Evolutionary conservation across 2,329 filamentous ascomycete genomes (phyloP), one percentile per base, ranked within the genome.

Genomic region (Penicillium sp.): DNA sequence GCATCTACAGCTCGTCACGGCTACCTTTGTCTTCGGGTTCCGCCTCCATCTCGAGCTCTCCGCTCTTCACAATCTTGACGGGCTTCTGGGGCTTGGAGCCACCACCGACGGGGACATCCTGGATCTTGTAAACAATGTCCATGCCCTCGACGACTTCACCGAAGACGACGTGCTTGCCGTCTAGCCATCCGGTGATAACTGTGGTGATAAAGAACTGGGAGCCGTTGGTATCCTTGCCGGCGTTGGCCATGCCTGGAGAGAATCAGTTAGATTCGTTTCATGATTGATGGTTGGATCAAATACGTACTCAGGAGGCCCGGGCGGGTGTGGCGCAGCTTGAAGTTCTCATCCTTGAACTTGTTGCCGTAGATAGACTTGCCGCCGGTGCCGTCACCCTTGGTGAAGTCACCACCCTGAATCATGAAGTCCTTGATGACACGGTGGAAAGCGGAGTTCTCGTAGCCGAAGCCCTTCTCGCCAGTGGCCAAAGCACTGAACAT

Each of bases 351-450:
- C 51, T 80, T 76, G 73, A 89, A 88, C 76, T 87, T 88, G 60
- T 79, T 76, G 63, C 86, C 85, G 70, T 88, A 88, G 74, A 88
- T 88, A 58, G 84, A 87, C 78, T 87, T 87, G 64, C 86, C 86
- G 61, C 86, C 86, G 60, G 85, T 88, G 58, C 86, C 85, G 67
- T 89, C 85, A 46, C 82, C 82, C 27, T 78, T 81, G 63, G 86
- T 88, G 75, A 56, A 56, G 48, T 56, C 54, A 56, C 54, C 54
- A 56, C 85, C 86, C 75, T 88, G 86, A 62, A 89, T 87, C 86
- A 89, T 88, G 77, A 89, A 89, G 60, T 84, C 73, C 76, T 86
- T 86, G 78, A 89, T 89, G 62, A 89, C 85, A 69, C 87, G 85
- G 80, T 89, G 87, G 81, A 89, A 89, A 61, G 78, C 80, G 42